Conservation (phyloP, 768 basidiomycete genomes). For the Paxillus involutus region DNA sequence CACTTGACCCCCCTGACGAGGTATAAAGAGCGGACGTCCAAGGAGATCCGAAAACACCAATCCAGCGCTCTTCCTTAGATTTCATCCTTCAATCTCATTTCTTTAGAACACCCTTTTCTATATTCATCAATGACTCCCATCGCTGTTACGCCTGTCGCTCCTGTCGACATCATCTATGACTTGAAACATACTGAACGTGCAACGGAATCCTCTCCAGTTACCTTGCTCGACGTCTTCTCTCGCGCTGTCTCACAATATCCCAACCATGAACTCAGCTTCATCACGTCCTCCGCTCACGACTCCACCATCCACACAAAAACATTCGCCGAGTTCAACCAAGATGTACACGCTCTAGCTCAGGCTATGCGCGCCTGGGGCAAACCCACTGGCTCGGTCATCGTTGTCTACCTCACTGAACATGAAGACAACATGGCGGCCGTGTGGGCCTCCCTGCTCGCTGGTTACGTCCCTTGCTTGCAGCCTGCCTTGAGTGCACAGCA, state of each 20-base stretch:
- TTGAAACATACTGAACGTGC: conserved; percentile 10
- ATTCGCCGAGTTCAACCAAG: conserved; percentile 18
- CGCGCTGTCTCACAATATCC: conserved; percentile 22
- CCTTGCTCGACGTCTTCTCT: conserved; percentile 23
- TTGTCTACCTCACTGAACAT: conserved; percentile 31
- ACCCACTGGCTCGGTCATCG: conserved; percentile 24
- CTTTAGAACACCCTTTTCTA: not conserved
- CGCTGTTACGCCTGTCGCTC: conserved; percentile 9
- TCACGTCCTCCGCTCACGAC: conserved; percentile 29
- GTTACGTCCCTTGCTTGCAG: conserved; percentile 32
- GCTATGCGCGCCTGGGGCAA: conserved; percentile 24
- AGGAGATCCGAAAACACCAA: conserved; percentile 4
- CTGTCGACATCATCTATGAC: conserved; percentile 7
- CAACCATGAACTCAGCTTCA: conserved; percentile 23
- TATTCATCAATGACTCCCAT: conserved; percentile 5
- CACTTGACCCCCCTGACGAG: not conserved
- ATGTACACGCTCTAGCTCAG: conserved; percentile 18
- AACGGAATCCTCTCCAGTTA: conserved; percentile 10
- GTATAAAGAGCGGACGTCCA: conserved; percentile 22
- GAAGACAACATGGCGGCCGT: conserved; percentile 34
- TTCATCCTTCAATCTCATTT: not conserved
- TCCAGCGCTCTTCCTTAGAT: conserved; percentile 1
- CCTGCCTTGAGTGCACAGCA: conserved; percentile 34
- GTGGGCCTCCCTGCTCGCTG: conserved; percentile 31
- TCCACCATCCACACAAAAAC: conserved; percentile 28